Percentiles rank a stretch among this genome's conserved stretches.
These are phyloP conservation scores for Hysterium pulicare DNA, from an alignment of 2,329 filamentous ascomycete species.

Conservation along the genomic window DNA sequence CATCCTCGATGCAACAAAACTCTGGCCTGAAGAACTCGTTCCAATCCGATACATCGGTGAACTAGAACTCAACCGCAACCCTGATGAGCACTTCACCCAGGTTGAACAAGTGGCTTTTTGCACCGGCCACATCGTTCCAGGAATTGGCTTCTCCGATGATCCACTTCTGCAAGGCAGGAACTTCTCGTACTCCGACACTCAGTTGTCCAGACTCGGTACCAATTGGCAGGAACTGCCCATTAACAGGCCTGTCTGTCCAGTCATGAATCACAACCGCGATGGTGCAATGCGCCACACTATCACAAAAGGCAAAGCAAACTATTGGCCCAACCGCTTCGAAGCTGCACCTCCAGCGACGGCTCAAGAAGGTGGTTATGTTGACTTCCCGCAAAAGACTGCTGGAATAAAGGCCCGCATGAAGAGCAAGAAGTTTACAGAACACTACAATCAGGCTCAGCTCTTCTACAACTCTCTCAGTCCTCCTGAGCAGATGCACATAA, in stretches of 20 bases:
- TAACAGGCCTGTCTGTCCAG: conserved; percentile 70
- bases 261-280: conserved; percentile 75
- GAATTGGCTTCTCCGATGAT: conserved; percentile 74
- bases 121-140: conserved; percentile 74
- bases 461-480: conserved; percentile 76
- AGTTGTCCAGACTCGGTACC: conserved; percentile 65
- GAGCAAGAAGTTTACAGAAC: conserved; percentile 73
- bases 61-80: conserved; percentile 73
- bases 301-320: conserved; percentile 69
- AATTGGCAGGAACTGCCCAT: conserved; percentile 78
- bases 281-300: conserved; percentile 71
- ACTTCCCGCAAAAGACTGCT: conserved; percentile 62
- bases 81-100: conserved; percentile 78
- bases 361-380: conserved; percentile 65
- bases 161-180: conserved; percentile 72
- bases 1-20: conserved; percentile 78
- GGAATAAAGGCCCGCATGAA: conserved; percentile 69
- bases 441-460: conserved; percentile 73
- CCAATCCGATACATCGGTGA: conserved; percentile 76
- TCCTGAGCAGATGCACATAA: conserved; percentile 63
- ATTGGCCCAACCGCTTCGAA: conserved; percentile 72
- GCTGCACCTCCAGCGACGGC: conserved; percentile 59
- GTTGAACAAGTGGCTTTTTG: conserved; percentile 83
- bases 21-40: conserved; percentile 77
- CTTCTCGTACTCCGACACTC: conserved; percentile 64